A percentile compares a stretch with the other conserved stretches of the same genome.
phyloP scores from a whole-genome alignment of 345 rosid genomes.

The Euphorbia lathyris region DNA sequence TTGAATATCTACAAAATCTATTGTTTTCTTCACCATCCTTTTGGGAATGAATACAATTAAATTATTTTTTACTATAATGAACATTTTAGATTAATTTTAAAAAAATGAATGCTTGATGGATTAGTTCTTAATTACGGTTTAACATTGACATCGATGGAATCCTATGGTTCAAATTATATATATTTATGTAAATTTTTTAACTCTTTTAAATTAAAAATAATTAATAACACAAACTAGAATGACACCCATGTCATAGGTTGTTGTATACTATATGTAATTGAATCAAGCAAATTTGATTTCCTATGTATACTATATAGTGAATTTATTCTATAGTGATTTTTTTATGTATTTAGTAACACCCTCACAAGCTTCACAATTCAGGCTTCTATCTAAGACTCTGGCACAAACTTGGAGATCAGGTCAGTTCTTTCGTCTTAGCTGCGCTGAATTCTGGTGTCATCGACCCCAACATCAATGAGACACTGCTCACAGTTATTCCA shows the following conservation, averaged over 20 bases:
- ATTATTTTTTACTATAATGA: not conserved
- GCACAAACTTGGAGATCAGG: no score
- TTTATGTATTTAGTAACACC: no score
- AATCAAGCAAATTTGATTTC: no score
- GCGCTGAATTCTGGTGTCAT: no score
- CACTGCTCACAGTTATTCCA: no score
- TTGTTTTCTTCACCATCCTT: constrained; percentile 38
- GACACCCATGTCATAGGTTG: not conserved
- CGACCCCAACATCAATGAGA: no score
- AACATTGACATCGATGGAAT: constrained; percentile 26
- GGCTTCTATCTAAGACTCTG: no score
- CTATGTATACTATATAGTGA: no score
- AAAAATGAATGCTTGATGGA: not conserved
- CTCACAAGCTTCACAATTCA: no score
- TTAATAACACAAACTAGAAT: not conserved
- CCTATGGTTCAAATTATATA: constrained; percentile 4
- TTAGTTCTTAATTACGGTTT: not conserved
- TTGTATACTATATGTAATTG: not conserved
- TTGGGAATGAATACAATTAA: constrained; percentile 19
- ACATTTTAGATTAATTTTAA: not conserved
- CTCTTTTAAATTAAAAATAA: no score
- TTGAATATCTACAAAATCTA: constrained; percentile 19
- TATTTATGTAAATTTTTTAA: not conserved
- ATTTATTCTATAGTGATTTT: no score
- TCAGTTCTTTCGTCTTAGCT: no score